Base-by-base conservation (phyloP, 2,329 filamentous ascomycete species). In the Epichloe glyceriae region DNA sequence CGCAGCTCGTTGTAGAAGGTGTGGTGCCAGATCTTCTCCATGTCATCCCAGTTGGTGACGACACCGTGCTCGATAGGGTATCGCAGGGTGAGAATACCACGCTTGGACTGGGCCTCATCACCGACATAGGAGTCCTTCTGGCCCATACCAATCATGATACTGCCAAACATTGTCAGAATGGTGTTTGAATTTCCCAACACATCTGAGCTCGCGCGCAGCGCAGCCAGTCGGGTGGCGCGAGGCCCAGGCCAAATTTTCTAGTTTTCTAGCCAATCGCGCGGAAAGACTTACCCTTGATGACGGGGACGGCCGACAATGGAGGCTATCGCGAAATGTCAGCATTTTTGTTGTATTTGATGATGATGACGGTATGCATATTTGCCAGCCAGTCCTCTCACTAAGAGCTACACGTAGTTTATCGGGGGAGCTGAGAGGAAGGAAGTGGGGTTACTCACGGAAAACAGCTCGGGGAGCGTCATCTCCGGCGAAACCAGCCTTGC, bases 21-120 rank as follows among this genome's bases (percentile, higher is more conserved):
- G 88, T 98, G 93, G 76, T 98, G 93, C 93, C 93, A 98, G 67
- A 98, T 97, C 86, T 97, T 97, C 82, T 97, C 93, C 93, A 97
- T 97, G 75, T 97, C 93, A 74, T 98, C 93, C 93, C 93, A 98
- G 88, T 97, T 97, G 79, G 93, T 98, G 71, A 98, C 93, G 67
- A 98, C 93, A 93, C 93, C 93, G 85, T 98, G 93, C 83, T 98
- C 93, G 73, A 98, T 98, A 71, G 93, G 93, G 79, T 98, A 98
- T 80, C 93, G 86, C 72, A 98, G 83, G 59, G 91, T 97, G 66
- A 98, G 84, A 78, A 98, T 97, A 95, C 93, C 93, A 93, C 93
- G 91, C 90, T 98, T 98, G 72, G 93, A 98, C 82, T 98, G 93
- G 78, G 93, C 93, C 82, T 98, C 93, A 78, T 98, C 93, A 82